These are phyloP conservation scores for Boletus tomentosulus DNA, from an alignment of 768 basidiomycete genomes.

Conservation along the genomic window DNA sequence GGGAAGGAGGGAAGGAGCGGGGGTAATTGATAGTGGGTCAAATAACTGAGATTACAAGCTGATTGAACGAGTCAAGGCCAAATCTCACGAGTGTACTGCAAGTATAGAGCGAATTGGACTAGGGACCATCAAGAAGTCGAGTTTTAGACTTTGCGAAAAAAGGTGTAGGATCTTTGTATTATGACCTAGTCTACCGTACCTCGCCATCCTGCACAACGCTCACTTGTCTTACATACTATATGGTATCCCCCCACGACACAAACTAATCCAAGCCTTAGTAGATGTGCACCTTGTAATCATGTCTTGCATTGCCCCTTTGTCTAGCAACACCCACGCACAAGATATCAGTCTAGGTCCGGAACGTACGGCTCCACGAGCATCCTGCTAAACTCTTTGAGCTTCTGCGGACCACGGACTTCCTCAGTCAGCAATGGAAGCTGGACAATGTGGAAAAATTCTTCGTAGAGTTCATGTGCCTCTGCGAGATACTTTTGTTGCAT, in stretches of 20 bases:
- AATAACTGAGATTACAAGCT: too few species aligned
- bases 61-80: too few species aligned
- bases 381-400: constrained; percentile 87
- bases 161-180: background rate
- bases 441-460: constrained; percentile 97
- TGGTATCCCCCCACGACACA: constrained; percentile 12
- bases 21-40: too few species aligned
- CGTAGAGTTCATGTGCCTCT: constrained; percentile 96
- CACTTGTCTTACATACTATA: background rate
- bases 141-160: background rate
- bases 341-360: constrained; percentile 34
- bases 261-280: background rate
- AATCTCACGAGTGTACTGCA: too few species aligned
- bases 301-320: background rate
- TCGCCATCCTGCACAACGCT: too few species aligned
- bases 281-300: too few species aligned
- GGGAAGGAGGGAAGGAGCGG: too few species aligned
- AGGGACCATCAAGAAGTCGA: too few species aligned
- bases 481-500: constrained; percentile 99
- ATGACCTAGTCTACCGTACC: background rate
- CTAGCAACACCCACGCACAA: background rate
- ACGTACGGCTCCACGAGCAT: constrained; percentile 84
- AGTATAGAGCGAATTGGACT: too few species aligned
- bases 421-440: constrained; percentile 92
- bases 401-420: constrained; percentile 94